These are phyloP conservation scores for Dothiorella sarmentorum DNA, from an alignment of 2,329 filamentous ascomycete species.

Conservation along the genomic window DNA sequence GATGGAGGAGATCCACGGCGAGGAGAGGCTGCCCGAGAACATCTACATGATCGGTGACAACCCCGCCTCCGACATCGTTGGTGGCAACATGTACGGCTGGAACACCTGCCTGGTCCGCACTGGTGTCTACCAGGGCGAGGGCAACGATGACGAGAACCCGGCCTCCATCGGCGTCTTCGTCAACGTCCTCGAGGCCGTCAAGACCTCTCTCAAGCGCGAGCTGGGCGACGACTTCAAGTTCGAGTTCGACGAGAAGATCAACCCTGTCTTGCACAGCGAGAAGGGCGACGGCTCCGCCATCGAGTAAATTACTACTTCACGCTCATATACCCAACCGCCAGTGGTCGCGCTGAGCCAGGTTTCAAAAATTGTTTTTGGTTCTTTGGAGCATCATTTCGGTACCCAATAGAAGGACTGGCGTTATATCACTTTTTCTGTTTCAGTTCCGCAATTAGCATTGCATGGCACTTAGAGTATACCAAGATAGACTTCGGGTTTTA, in stretches of 20 bases:
- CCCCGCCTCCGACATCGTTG: constrained; percentile 69
- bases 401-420: constrained; percentile 7
- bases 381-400: neutral
- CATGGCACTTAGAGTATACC: constrained; percentile 8
- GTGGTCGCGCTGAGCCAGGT: neutral
- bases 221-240: constrained; percentile 72
- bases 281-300: constrained; percentile 49
- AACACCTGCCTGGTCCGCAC: constrained; percentile 76
- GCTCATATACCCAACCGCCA: neutral
- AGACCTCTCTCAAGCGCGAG: constrained; percentile 64
- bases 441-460: neutral
- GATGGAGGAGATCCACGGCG: constrained; percentile 74
- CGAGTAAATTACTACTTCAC: constrained; percentile 41
- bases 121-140: constrained; percentile 73
- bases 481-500: constrained; percentile 2
- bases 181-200: constrained; percentile 69
- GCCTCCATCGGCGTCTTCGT: constrained; percentile 73
- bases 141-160: constrained; percentile 73
- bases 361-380: neutral
- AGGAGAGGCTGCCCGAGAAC: constrained; percentile 65
- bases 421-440: neutral
- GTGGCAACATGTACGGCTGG: constrained; percentile 79
- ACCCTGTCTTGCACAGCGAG: constrained; percentile 59
- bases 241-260: constrained; percentile 67
- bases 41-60: constrained; percentile 78